Evolutionary conservation across 2,329 filamentous ascomycete species (phyloP).

Genomic region (Fusarium lyarnte): DNA sequence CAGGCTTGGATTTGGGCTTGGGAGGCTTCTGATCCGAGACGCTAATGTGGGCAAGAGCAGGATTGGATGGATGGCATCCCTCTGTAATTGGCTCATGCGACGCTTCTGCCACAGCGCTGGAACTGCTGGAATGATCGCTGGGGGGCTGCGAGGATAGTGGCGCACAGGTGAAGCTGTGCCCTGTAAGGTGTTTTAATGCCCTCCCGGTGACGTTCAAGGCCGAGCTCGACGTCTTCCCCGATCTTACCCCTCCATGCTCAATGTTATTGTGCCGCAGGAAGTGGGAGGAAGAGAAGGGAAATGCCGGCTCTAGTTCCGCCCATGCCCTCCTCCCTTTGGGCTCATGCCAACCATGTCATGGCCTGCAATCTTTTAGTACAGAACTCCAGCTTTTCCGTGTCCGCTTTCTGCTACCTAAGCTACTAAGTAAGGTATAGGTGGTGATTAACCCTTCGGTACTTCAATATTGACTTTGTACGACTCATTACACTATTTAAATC

Average conservation of each 20-base stretch:
- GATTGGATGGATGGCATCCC: slow-evolving; percentile 3
- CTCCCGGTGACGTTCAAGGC: slow-evolving; percentile 22
- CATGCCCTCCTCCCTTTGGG: background rate
- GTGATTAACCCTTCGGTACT: background rate
- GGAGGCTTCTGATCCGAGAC: slow-evolving; percentile 34
- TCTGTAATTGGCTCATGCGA: slow-evolving; percentile 37
- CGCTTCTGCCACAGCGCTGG: slow-evolving; percentile 15
- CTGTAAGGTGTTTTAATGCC: slow-evolving; percentile 8
- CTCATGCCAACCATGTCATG: background rate
- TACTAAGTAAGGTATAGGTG: background rate
- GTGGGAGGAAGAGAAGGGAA: slow-evolving; percentile 16
- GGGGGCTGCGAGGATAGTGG: slow-evolving; percentile 2
- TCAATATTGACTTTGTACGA: slow-evolving; percentile 12
- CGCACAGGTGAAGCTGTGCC: slow-evolving; percentile 10
- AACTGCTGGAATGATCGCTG: slow-evolving; percentile 28
- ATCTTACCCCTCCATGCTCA: slow-evolving; percentile 25
- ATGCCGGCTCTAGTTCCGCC: slow-evolving; percentile 23
- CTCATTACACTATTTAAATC: slow-evolving; percentile 1
- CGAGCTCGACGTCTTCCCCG: background rate
- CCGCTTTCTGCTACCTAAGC: background rate
- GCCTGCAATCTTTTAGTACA: background rate
- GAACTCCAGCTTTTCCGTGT: background rate
- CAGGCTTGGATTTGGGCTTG: slow-evolving; percentile 22
- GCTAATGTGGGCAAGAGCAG: slow-evolving; percentile 34
- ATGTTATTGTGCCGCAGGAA: background rate